A percentile compares a stretch with the other conserved stretches of the same genome.
These are phyloP conservation scores for Canariomyces notabilis DNA, from an alignment of 2,329 filamentous ascomycete species.

Conservation along the genomic window DNA sequence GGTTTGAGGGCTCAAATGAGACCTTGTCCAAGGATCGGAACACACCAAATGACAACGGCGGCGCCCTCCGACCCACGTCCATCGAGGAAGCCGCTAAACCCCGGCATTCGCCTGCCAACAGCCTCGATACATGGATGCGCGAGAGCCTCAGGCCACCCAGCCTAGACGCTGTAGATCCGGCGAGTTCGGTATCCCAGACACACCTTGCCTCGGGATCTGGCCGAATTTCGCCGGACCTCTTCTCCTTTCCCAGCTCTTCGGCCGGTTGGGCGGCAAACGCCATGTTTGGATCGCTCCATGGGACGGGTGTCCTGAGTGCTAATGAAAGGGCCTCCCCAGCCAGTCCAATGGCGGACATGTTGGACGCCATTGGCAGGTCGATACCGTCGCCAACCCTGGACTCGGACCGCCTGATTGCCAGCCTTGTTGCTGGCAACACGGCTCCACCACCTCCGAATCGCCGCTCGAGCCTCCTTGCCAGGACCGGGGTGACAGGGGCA, in stretches of 20 bases:
- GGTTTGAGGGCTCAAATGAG: constrained; percentile 49
- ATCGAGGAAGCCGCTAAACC: constrained; percentile 37
- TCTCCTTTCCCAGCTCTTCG: constrained; percentile 43
- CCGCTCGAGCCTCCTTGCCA: constrained; percentile 49
- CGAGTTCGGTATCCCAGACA: constrained; percentile 25
- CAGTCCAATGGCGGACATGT: constrained; percentile 29
- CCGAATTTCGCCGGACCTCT: constrained; percentile 47
- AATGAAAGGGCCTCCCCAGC: constrained; percentile 19
- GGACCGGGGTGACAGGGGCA: constrained; percentile 33
- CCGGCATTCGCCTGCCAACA: constrained; percentile 43
- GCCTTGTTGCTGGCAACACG: constrained; percentile 22
- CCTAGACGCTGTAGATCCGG: constrained; percentile 20
- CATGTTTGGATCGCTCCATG: constrained; percentile 42
- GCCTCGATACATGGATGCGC: constrained; percentile 54
- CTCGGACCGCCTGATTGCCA: constrained; percentile 30
- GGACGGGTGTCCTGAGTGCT: constrained; percentile 30
- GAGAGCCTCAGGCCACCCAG: constrained; percentile 44
- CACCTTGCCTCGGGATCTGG: constrained; percentile 15
- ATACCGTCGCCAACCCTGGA: constrained; percentile 40
- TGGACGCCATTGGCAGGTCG: constrained; percentile 44
- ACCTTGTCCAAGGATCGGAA: constrained; percentile 35
- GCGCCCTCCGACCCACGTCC: constrained; percentile 31
- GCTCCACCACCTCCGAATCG: constrained; percentile 47
- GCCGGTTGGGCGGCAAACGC: constrained; percentile 44
- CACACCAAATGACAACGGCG: constrained; percentile 36